These are phyloP conservation scores for Phymatotrichopsis omnivora DNA, from an alignment of 2,329 filamentous ascomycete species.

Conservation along the genomic window DNA sequence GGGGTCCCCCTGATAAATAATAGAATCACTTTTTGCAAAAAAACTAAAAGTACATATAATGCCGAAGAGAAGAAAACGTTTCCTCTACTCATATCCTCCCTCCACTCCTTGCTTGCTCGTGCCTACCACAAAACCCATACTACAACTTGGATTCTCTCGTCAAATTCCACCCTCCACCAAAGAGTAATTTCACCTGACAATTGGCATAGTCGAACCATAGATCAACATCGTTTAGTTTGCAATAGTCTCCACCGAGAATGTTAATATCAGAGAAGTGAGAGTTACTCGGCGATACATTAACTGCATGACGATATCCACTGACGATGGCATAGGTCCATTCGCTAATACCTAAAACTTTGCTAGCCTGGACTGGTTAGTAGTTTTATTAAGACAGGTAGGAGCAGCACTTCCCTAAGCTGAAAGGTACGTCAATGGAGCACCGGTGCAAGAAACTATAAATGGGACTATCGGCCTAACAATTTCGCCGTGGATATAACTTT, in stretches of 20 bases:
- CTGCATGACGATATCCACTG: conserved; percentile 3
- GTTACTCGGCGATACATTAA: neutral
- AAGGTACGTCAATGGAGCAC: neutral
- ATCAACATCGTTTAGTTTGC: neutral
- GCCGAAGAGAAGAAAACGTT: too few relatives aligned
- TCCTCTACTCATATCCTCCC: too few relatives aligned
- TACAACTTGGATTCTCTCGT: neutral
- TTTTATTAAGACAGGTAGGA: neutral
- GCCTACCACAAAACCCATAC: neutral
- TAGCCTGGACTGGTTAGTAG: neutral
- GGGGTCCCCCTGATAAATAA: too few relatives aligned
- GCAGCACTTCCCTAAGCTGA: neutral
- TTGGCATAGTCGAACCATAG: neutral
- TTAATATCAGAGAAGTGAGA: conserved; percentile 11
- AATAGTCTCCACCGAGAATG: conserved; percentile 1
- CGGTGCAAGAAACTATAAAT: neutral
- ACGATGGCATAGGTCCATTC: conserved; percentile 2
- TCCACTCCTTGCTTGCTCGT: too few relatives aligned
- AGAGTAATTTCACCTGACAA: neutral
- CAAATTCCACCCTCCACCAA: neutral
- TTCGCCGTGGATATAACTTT: conserved; percentile 3
- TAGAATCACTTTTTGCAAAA: too few relatives aligned
- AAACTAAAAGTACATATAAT: too few relatives aligned
- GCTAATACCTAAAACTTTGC: neutral
- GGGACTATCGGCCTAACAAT: conserved; percentile 3